Conservation (phyloP, 1,139 yeast species). For the Groenewaldozyma sp. region DNA sequence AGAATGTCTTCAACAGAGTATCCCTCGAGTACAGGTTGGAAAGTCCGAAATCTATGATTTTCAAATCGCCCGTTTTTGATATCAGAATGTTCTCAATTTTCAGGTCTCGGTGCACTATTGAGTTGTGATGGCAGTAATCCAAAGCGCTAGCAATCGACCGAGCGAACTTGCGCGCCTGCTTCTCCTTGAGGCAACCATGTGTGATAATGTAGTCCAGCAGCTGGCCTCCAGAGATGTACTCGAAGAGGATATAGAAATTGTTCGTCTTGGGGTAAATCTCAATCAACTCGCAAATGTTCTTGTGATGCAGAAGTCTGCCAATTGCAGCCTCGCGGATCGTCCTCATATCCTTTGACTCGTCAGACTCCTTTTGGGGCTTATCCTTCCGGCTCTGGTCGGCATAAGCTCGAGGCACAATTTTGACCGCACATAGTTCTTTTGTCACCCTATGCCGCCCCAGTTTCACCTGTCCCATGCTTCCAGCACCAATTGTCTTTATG, state of each 20-base stretch:
- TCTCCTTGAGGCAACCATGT: slow-evolving; percentile 90
- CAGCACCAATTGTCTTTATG: slow-evolving; percentile 92
- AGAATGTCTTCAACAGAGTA: slow-evolving; percentile 76
- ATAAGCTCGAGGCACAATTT: slow-evolving; percentile 54
- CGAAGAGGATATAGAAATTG: slow-evolving; percentile 94
- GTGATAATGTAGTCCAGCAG: slow-evolving; percentile 95
- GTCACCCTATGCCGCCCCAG: slow-evolving; percentile 79
- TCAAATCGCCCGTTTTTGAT: slow-evolving; percentile 85
- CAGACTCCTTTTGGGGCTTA: slow-evolving; percentile 70
- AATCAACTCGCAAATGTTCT: slow-evolving; percentile 81
- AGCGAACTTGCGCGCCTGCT: slow-evolving; percentile 90
- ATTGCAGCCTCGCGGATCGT: slow-evolving; percentile 93
- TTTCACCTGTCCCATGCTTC: slow-evolving; percentile 98
- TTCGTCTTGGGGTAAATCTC: slow-evolving; percentile 96
- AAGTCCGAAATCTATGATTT: slow-evolving; percentile 92
- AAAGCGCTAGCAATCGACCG: slow-evolving; percentile 94
- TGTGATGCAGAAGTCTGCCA: slow-evolving; percentile 84
- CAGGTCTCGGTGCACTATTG: slow-evolving; percentile 92
- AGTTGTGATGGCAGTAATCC: slow-evolving; percentile 86
- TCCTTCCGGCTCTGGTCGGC: slow-evolving; percentile 40
- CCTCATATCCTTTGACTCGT: slow-evolving; percentile 82
- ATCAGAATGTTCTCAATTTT: slow-evolving; percentile 96
- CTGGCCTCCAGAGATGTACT: slow-evolving; percentile 96
- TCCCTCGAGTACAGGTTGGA: slow-evolving; percentile 76
- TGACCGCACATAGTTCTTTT: slow-evolving; percentile 65